Percentiles rank a stretch among this genome's conserved stretches.
phyloP scores from a whole-genome alignment of 73 alveolate genomes.

The Blepharisma stoltei region DNA sequence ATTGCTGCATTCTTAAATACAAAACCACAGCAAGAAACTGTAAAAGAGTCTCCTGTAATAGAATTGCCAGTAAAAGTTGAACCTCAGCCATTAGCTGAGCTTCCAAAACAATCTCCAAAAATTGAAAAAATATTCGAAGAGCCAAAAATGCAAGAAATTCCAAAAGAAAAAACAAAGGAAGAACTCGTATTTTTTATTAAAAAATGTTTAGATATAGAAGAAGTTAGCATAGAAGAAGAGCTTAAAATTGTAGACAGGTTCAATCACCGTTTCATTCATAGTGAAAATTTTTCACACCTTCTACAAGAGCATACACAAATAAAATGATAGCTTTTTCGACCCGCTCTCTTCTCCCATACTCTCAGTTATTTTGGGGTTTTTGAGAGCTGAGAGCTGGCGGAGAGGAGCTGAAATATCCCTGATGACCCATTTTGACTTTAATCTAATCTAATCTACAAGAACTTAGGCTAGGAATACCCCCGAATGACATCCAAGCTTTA shows the following conservation, averaged over 20 bases:
- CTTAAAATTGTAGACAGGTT: conserved; percentile 14
- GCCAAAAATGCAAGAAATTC: neutral
- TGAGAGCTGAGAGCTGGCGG: too few relatives aligned
- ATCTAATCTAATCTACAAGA: too few relatives aligned
- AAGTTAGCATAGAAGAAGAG: conserved; percentile 17
- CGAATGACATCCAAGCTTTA: neutral
- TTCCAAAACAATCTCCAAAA: neutral
- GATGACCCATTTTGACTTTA: too few relatives aligned
- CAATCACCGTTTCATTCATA: neutral
- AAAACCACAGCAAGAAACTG: neutral
- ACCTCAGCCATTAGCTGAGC: neutral
- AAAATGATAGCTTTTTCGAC: too few relatives aligned
- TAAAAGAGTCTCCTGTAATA: neutral
- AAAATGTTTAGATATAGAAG: neutral
- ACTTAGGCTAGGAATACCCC: conserved; percentile 12
- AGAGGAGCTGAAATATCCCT: too few relatives aligned
- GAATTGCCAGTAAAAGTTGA: too few relatives aligned
- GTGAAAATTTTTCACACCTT: conserved; percentile 5
- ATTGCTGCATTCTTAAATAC: conserved; percentile 21
- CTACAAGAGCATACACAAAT: too few relatives aligned
- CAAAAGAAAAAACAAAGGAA: neutral
- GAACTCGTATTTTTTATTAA: neutral
- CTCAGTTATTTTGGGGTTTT: too few relatives aligned
- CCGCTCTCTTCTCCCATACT: too few relatives aligned
- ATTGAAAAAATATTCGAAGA: neutral